These are phyloP conservation scores for Gloeostereum incarnatum DNA, from an alignment of 768 basidiomycete genomes.

Conservation along the genomic window DNA sequence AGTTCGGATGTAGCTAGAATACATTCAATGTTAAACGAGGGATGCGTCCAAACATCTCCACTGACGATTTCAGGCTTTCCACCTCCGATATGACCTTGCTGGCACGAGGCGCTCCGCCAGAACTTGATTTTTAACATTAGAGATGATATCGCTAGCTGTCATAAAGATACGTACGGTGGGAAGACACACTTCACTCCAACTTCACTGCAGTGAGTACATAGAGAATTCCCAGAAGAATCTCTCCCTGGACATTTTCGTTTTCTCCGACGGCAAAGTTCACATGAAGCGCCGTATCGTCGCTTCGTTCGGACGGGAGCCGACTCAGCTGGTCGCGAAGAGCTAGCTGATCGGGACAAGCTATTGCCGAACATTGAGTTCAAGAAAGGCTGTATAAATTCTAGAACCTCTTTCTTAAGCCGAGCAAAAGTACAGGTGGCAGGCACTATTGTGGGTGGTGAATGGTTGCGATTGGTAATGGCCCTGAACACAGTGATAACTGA, in stretches of 20 bases:
- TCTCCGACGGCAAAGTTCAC: slow-evolving; percentile 6
- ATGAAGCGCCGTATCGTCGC: slow-evolving; percentile 7
- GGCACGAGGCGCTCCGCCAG: slow-evolving; percentile 1
- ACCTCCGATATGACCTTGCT: slow-evolving; percentile 1
- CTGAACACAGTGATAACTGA: too few species aligned
- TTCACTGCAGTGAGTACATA: slow-evolving; percentile 6
- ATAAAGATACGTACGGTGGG: slow-evolving; percentile 2
- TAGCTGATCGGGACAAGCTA: too few species aligned
- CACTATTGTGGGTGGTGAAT: too few species aligned
- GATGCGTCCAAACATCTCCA: not conserved
- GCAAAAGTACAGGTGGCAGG: too few species aligned
- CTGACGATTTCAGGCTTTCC: slow-evolving; percentile 3
- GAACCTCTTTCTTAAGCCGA: too few species aligned
- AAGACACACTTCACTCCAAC: slow-evolving; percentile 7
- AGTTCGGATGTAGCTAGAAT: slow-evolving; percentile 4
- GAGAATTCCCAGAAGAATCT: slow-evolving; percentile 3
- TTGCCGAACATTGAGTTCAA: too few species aligned
- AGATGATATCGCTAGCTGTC: too few species aligned
- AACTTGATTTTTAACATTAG: too few species aligned
- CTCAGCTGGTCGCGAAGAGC: too few species aligned
- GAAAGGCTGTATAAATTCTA: too few species aligned
- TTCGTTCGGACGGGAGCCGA: slow-evolving; percentile 7
- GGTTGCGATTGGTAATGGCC: too few species aligned
- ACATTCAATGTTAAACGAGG: not conserved
- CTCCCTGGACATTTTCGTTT: slow-evolving; percentile 5